Conservation (phyloP, 2,329 filamentous ascomycete genomes). For the Camillea tinctor region DNA sequence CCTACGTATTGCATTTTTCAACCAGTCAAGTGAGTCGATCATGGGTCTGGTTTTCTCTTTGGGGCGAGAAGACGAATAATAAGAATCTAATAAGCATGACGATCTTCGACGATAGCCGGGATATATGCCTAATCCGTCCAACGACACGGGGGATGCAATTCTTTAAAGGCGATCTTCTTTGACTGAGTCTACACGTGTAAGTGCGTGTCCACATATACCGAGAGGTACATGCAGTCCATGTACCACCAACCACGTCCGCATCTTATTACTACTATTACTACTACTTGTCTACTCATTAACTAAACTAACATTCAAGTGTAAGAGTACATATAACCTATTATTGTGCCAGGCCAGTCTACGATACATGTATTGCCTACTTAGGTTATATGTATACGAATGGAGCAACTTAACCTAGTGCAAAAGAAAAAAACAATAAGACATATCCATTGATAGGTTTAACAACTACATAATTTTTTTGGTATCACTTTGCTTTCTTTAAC, state of each 20-base stretch:
- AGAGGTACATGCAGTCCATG: neutral
- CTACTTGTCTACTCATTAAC: no score
- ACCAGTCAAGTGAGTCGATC: neutral
- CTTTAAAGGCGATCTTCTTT: neutral
- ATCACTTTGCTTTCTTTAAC: no score
- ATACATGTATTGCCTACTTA: no score
- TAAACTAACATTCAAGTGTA: no score
- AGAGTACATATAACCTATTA: no score
- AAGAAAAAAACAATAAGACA: no score
- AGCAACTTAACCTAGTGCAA: no score
- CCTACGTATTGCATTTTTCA: neutral
- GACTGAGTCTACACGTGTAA: neutral
- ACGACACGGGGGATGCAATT: neutral
- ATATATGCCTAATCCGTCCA: neutral
- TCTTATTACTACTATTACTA: neutral
- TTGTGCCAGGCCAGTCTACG: no score
- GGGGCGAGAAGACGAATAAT: neutral
- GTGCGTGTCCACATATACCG: neutral
- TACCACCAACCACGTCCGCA: neutral
- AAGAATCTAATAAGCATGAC: neutral
- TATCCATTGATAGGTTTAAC: no score
- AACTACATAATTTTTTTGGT: no score
- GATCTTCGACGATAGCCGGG: neutral
- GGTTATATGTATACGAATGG: no score
- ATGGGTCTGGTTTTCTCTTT: neutral